These are phyloP conservation scores for Lagenidium giganteum DNA, from an alignment of 352 stramenopile species.

Conservation along the genomic window DNA sequence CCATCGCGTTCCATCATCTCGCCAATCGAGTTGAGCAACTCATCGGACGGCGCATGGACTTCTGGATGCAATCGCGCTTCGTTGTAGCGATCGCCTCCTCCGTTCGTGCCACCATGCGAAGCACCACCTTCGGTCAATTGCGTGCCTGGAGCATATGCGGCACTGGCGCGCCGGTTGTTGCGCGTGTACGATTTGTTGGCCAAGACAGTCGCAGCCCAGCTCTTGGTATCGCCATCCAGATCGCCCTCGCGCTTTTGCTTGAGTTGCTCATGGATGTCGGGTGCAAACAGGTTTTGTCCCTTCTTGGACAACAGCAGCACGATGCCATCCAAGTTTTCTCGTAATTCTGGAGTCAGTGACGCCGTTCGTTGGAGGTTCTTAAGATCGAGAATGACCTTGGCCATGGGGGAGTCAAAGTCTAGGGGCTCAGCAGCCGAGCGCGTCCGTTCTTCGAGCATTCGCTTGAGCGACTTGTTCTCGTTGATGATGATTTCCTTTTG, in stretches of 20 bases:
- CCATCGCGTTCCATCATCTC: slow-evolving; percentile 70
- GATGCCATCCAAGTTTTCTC: slow-evolving; percentile 72
- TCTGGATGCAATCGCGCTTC: slow-evolving; percentile 59
- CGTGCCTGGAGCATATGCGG: slow-evolving; percentile 18
- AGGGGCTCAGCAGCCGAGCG: slow-evolving; percentile 29
- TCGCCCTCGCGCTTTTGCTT: slow-evolving; percentile 66
- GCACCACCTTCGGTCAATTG: slow-evolving; percentile 1
- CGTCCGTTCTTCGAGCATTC: slow-evolving; percentile 65
- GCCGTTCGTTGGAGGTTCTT: slow-evolving; percentile 64
- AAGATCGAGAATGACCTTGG: slow-evolving; percentile 71
- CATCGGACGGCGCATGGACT: slow-evolving; percentile 44
- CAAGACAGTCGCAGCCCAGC: slow-evolving; percentile 67
- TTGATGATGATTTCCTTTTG: slow-evolving; percentile 83
- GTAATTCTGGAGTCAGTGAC: slow-evolving; percentile 52
- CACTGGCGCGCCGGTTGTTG: slow-evolving; percentile 51
- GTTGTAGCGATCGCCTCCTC: slow-evolving; percentile 20
- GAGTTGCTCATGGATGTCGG: slow-evolving; percentile 78
- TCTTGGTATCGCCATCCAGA: slow-evolving; percentile 74
- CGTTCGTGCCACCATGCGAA: slow-evolving; percentile 6
- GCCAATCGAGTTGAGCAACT: slow-evolving; percentile 58
- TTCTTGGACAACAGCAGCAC: slow-evolving; percentile 74
- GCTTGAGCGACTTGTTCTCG: slow-evolving; percentile 81
- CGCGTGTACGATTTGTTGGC: slow-evolving; percentile 77
- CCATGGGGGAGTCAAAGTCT: slow-evolving; percentile 79
- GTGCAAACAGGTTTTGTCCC: slow-evolving; percentile 73